Evolutionary conservation across 345 rosid genomes (phyloP), one percentile per base, ranked within the genome.

Genomic region (Laguncularia racemosa): DNA sequence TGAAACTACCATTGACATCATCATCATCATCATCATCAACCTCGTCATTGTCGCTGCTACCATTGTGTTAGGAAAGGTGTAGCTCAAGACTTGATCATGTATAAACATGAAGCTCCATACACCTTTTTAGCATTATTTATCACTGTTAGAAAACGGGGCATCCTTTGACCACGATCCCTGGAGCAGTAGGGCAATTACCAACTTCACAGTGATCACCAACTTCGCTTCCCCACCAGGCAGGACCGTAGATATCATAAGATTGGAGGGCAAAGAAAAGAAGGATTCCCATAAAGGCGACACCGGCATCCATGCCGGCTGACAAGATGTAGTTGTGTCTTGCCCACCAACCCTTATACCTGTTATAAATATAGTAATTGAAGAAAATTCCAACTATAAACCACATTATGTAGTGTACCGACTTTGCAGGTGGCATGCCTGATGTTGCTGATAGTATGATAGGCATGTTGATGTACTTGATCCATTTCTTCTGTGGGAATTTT

Each of bases 281-380:
- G 16, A 85, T 60, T 16, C 71, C 91, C 91, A 87, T 78, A 61
- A 81, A 75, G 0, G 93, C 89, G 16, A 89, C 59, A 12, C 97
- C 96, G 13, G 96, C 96, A 76, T 84, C 96, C 53, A 91, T 48
- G 44, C 81, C 95, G 11, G 96, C 96, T 2, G 95, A 87, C 48
- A 83, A 70, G 50, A 84, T 78, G 55, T 90, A 87, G 57, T 65
- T 90, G 56, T 86, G 78, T 50, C 80, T 69, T 6, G 84, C 88
- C 96, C 96, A 91, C 91, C 97, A 85, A 45, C 44, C 57, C 61
- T 80, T 88, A 66, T 63, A 71, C 77, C 40, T 77, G 13, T 66
- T 84, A 68, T 77, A 88, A 18, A 85, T 64, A 52, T 72, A 84
- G 60, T 66, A 73, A 73, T 85, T 88, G 78, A 91, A 91, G 62